Evolutionary conservation across 176 grass and related monocot genomes (phyloP), one percentile per base, ranked within the genome.

Genomic region (Bonia amplexicaulis): DNA sequence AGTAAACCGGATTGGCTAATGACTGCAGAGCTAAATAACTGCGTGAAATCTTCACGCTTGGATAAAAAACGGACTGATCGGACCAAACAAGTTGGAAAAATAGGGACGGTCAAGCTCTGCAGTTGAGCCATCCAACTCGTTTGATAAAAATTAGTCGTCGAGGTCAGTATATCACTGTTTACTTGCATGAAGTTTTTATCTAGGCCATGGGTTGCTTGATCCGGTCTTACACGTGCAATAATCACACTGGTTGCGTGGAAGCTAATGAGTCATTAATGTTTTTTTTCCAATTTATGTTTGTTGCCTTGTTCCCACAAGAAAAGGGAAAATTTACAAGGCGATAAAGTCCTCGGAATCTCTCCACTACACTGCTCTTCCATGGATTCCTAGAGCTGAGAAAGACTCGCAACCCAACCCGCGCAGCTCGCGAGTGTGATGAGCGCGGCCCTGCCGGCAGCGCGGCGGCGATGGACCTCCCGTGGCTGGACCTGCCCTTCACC

Each of bases 401-500:
- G 46, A 33, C 13, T 82, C 79, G 2, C 78, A 11, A 6, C 44
- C 25, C 19, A 3, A 54, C 37, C 20, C 44, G 20, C 17, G 10
- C 69, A 14, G 31, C 23, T 16, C 57, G 22, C 19, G 17, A 29
- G 42, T 78, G 66, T 65, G 66, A 79, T 84, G 81, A 72, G 59
- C 20, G 22, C 58, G 19, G 81, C 57, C 55, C 44, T 44, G 65
- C 29, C 51, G 76, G 71, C 63, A 77, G 40, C 20, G 77, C 71
- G 25, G 64, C 78, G 72, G 65, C 66, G 67, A 90, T 87, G 89
- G 80, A 90, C 26, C 70, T 84, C 49, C 69, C 85, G 13, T 90
- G 89, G 85, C 69, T 90, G 17, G 89, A 90, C 71, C 69, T 90
- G 69, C 89, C 80, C 40, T 90, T 90, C 85, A 90, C 85, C 31